Conservation (phyloP, 1,139 yeast species). For the Lodderomyces beijingensis region DNA sequence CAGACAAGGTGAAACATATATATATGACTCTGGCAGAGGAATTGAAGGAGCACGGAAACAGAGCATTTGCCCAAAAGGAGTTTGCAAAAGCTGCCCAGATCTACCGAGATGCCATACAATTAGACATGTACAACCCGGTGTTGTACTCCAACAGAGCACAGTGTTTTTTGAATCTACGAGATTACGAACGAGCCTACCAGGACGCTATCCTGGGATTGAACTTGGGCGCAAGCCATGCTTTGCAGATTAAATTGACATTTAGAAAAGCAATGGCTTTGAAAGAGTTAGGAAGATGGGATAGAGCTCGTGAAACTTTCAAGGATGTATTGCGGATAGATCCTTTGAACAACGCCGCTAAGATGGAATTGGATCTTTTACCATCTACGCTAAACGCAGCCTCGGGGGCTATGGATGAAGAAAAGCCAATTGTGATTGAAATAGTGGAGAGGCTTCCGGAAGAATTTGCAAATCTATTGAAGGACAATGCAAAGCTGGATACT, state of each 20-base stretch:
- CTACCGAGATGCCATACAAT: conserved; percentile 62
- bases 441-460: conserved; percentile 46
- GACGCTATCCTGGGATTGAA: conserved; percentile 60
- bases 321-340: conserved; percentile 47
- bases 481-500: neutral
- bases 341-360: conserved; percentile 29
- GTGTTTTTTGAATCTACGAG: conserved; percentile 54
- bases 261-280: conserved; percentile 50
- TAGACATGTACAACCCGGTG: conserved; percentile 56
- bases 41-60: conserved; percentile 58
- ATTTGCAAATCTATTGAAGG: conserved; percentile 15
- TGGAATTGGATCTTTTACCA: conserved; percentile 21
- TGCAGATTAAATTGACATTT: conserved; percentile 49
- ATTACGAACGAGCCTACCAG: conserved; percentile 52
- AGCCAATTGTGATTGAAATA: conserved; percentile 33
- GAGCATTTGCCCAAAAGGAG: conserved; percentile 53
- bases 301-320: conserved; percentile 34
- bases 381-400: conserved; percentile 6
- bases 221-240: conserved; percentile 22
- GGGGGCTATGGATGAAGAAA: conserved; percentile 1
- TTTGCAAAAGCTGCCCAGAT: conserved; percentile 54
- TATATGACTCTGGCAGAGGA: conserved; percentile 20
- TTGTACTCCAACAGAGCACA: conserved; percentile 79
- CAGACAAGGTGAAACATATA: too few species aligned
- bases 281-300: conserved; percentile 24